These are phyloP conservation scores for Fistulinella cinereoalba DNA, from an alignment of 1,284 basidiomycete genomes.

Conservation along the genomic window DNA sequence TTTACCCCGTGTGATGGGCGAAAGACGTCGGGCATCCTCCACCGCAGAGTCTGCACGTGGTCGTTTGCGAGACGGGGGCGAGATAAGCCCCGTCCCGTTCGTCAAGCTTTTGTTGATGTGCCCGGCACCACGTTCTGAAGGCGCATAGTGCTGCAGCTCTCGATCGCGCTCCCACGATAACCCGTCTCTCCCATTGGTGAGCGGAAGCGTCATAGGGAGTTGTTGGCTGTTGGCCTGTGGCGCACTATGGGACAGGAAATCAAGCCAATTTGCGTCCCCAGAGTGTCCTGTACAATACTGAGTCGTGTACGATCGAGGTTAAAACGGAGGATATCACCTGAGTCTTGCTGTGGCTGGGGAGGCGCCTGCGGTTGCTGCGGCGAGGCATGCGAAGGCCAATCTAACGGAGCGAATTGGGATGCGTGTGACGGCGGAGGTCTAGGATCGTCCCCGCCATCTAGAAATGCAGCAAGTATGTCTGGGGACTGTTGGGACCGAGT, in stretches of 20 bases:
- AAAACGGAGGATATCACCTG: conserved; percentile 13
- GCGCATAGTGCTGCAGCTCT: conserved; percentile 25
- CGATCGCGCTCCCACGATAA: conserved; percentile 33
- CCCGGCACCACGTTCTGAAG: conserved; percentile 29
- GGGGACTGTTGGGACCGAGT: conserved; percentile 25
- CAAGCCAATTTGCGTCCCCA: conserved; percentile 30
- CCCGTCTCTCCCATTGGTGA: conserved; percentile 22
- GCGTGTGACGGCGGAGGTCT: conserved; percentile 20
- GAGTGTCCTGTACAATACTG: conserved; percentile 20
- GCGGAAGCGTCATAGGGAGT: conserved; percentile 30
- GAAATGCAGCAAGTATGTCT: conserved; percentile 29
- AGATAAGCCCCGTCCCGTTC: conserved; percentile 21
- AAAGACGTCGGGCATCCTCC: conserved; percentile 21
- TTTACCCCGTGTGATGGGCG: conserved; percentile 21
- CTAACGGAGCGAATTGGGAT: conserved; percentile 26
- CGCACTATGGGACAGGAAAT: conserved; percentile 30
- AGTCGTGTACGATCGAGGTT: conserved; percentile 1
- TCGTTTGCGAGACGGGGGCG: conserved; percentile 31
- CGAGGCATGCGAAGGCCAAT: conserved; percentile 31
- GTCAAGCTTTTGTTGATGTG: conserved; percentile 14
- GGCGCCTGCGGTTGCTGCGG: conserved; percentile 21
- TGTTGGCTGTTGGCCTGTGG: conserved; percentile 25
- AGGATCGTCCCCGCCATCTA: conserved; percentile 30
- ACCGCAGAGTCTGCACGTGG: conserved; percentile 21
- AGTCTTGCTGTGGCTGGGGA: conserved; percentile 24